Base-by-base conservation (phyloP, 306 rosid genomes). In the Citrullus mucosospermus region DNA sequence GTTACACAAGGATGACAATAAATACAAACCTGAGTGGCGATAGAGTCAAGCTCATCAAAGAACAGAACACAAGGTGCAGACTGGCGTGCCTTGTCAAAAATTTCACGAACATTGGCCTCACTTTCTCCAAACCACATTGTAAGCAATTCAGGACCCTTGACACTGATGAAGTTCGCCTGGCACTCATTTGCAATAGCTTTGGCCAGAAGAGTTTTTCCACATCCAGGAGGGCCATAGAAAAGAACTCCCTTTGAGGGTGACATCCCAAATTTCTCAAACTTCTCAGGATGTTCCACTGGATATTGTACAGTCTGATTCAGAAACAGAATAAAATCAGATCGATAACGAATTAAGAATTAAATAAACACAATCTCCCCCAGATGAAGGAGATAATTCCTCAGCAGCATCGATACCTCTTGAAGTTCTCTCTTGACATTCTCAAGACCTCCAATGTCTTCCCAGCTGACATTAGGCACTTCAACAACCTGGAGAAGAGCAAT, bases 171-270 rank as follows among this genome's bases (percentile, higher is more conserved):
- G 67, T 83, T 83, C 0, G 85, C 82, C 78, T 82, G 85, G 58
- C 88, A 85, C 62, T 85, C 88, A 80, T 82, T 85, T 22, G 88
- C 88, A 62, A 83, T 79, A 75, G 82, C 85, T 62, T 82, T 79
- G 73, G 82, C 85, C 48, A 83, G 67, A 75, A 83, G 80, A 11
- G 85, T 83, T 74, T 83, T 83, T 8, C 85, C 78, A 58, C 85
- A 83, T 17, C 85, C 85, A 20, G 85, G 88, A 81, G 88, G 88
- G n/a, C 88, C 85, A 77, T 85, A 85, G 70, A 85, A 82, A 58
- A 85, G 88, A 75, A 79, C 85, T 55, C 85, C 85, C 67, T 62
- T 83, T 2, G 80, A 83, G 7, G 85, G 85, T 10, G 85, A 83
- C 85, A 79, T 83, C 8, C 85, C 80, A 14, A 73, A 83, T 66